A percentile compares a stretch with the other conserved stretches of the same genome.
Evolutionary conservation across 345 rosid species (phyloP).

Genomic region (Boechera stricta): DNA sequence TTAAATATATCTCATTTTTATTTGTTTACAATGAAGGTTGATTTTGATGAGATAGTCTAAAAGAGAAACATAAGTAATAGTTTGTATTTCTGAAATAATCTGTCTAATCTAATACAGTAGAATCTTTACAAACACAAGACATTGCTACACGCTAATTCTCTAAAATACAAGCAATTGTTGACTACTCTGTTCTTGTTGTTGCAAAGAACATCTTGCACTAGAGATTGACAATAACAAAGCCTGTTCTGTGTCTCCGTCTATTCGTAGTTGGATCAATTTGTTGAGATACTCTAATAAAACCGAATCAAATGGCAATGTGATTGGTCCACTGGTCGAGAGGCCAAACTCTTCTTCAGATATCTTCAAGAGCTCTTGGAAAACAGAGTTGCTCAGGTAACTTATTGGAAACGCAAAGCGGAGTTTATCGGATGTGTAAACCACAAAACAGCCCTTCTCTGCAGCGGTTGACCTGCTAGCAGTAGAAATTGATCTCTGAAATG

Average conservation of each 20-base stretch:
- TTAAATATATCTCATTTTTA: no score
- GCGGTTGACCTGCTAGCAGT: slow-evolving; percentile 5
- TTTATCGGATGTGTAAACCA: slow-evolving; percentile 38
- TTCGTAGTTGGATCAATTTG: background rate
- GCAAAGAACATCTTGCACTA: background rate
- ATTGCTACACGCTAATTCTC: background rate
- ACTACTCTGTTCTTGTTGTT: background rate
- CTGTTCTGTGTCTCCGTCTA: background rate
- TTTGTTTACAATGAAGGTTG: no score
- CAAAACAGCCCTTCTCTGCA: slow-evolving; percentile 42
- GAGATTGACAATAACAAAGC: background rate
- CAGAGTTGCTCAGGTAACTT: slow-evolving; percentile 28
- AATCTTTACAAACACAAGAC: background rate
- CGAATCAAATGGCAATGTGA: background rate
- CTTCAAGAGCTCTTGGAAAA: slow-evolving; percentile 44
- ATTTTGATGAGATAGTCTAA: background rate
- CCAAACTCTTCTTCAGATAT: slow-evolving; percentile 51
- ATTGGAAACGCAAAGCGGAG: slow-evolving; percentile 16
- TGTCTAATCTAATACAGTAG: background rate
- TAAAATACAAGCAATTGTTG: background rate
- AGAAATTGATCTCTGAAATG: slow-evolving; percentile 7
- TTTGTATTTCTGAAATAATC: slow-evolving; percentile 5
- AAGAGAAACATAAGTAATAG: background rate
- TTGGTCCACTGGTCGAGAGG: background rate
- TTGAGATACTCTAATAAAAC: background rate